Percentiles rank a stretch among this genome's conserved stretches.
phyloP scores from a whole-genome alignment of 352 stramenopile species.

The Plasmopara muralis region DNA sequence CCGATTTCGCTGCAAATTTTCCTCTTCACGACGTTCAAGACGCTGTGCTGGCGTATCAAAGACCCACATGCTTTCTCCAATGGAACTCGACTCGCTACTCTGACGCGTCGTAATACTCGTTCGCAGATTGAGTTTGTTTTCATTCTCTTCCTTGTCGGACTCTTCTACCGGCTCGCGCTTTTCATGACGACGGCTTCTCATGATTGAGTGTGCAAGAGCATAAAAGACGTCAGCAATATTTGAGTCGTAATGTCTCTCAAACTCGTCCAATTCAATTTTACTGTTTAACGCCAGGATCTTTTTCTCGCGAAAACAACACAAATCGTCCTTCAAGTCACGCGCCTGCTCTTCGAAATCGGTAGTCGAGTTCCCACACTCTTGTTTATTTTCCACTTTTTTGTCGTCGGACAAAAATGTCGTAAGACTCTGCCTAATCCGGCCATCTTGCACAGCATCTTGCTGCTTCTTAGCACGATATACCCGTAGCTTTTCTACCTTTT shows the following conservation, averaged over 20 bases:
- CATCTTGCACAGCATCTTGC: constrained; percentile 21
- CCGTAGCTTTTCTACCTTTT: constrained; percentile 51
- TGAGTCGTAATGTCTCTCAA: constrained; percentile 61
- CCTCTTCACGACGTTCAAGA: constrained; percentile 38
- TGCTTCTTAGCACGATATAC: constrained; percentile 51
- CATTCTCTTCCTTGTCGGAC: constrained; percentile 3
- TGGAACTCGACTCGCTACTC: constrained; percentile 20
- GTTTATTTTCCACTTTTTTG: neutral
- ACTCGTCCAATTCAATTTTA: constrained; percentile 43
- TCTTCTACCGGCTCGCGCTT: constrained; percentile 8
- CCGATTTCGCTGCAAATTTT: constrained; percentile 38
- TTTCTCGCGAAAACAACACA: constrained; percentile 48
- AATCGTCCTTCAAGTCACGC: constrained; percentile 9
- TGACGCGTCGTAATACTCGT: constrained; percentile 10
- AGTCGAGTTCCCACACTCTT: neutral
- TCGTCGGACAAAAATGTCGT: constrained; percentile 15
- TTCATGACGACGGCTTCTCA: constrained; percentile 14
- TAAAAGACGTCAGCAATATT: constrained; percentile 55
- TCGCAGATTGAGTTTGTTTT: constrained; percentile 5
- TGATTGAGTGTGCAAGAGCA: constrained; percentile 36
- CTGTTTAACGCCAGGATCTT: constrained; percentile 52
- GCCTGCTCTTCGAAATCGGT: neutral
- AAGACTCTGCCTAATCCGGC: constrained; percentile 31
- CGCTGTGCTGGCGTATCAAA: constrained; percentile 43
- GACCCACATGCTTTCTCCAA: constrained; percentile 42